Evolutionary conservation across 2,329 filamentous ascomycete genomes (phyloP).

Genomic region (Ascosphaera apis): DNA sequence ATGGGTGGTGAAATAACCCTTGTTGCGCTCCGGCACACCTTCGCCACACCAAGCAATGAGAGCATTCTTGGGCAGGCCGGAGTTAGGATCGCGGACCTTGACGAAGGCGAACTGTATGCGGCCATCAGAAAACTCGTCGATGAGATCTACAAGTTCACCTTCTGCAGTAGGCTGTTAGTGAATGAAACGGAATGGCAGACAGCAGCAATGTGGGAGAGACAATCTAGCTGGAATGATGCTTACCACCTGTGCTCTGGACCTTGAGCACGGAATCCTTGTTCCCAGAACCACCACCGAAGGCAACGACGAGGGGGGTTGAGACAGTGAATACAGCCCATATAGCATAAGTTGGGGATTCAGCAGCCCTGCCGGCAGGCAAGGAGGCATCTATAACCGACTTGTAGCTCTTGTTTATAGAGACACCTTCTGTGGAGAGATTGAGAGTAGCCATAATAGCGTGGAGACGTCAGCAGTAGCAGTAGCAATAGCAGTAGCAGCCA

Average conservation of each 20-base stretch:
- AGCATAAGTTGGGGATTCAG: slow-evolving; percentile 55
- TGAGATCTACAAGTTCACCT: slow-evolving; percentile 68
- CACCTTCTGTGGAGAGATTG: slow-evolving; percentile 56
- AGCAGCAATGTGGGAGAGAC: not conserved
- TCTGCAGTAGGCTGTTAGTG: slow-evolving; percentile 30
- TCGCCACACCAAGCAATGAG: slow-evolving; percentile 94
- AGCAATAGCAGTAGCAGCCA: not conserved
- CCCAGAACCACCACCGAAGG: slow-evolving; percentile 61
- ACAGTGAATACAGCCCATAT: slow-evolving; percentile 93
- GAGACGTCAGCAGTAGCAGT: too few species aligned
- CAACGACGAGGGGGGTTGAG: slow-evolving; percentile 72
- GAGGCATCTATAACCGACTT: slow-evolving; percentile 41
- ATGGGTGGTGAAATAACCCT: slow-evolving; percentile 96
- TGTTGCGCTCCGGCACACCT: slow-evolving; percentile 92
- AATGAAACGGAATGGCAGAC: not conserved
- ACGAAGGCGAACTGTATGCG: slow-evolving; percentile 92
- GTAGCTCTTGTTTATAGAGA: slow-evolving; percentile 58
- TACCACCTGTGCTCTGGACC: slow-evolving; percentile 76
- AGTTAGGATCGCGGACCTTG: slow-evolving; percentile 91
- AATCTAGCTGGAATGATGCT: slow-evolving; percentile 8
- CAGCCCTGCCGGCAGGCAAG: slow-evolving; percentile 30
- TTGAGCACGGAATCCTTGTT: slow-evolving; percentile 88
- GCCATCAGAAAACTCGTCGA: slow-evolving; percentile 93
- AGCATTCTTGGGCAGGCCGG: slow-evolving; percentile 67
- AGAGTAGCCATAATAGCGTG: slow-evolving; percentile 46